Evolutionary conservation across 331 rosid species (phyloP).

Genomic region (Telfairia occidentalis): DNA sequence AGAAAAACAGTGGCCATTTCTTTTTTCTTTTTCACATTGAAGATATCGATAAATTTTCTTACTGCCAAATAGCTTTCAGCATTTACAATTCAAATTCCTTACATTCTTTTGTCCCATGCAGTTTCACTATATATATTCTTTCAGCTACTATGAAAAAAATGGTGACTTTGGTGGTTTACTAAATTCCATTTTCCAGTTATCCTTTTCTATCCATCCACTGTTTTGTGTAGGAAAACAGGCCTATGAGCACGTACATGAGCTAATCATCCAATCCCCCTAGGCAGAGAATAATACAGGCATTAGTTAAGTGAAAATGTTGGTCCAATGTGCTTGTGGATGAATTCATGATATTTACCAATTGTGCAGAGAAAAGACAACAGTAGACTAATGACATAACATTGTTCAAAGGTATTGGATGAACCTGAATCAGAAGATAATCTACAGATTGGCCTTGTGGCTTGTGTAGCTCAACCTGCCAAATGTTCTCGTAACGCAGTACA

Average conservation of each 20-base stretch:
- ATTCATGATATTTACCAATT: background rate
- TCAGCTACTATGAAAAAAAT: background rate
- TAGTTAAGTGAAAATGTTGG: background rate
- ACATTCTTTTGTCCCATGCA: background rate
- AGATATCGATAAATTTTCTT: background rate
- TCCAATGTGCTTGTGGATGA: background rate
- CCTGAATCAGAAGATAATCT: constrained; percentile 72
- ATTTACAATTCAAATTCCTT: background rate
- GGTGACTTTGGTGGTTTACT: background rate
- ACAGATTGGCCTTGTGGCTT: constrained; percentile 27
- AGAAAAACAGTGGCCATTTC: background rate
- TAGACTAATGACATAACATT: background rate
- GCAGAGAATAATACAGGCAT: background rate
- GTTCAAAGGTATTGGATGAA: background rate
- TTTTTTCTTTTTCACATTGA: background rate
- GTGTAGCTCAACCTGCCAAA: constrained; percentile 63
- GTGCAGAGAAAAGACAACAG: background rate
- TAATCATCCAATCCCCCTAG: background rate
- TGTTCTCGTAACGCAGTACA: constrained; percentile 54
- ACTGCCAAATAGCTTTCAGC: background rate
- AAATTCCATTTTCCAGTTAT: background rate
- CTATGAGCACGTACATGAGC: background rate
- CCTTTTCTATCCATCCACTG: background rate
- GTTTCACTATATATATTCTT: background rate
- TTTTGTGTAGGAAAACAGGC: background rate